These are phyloP conservation scores for Apocynum venetum DNA, from an alignment of 257 asterid genomes.

Conservation along the genomic window DNA sequence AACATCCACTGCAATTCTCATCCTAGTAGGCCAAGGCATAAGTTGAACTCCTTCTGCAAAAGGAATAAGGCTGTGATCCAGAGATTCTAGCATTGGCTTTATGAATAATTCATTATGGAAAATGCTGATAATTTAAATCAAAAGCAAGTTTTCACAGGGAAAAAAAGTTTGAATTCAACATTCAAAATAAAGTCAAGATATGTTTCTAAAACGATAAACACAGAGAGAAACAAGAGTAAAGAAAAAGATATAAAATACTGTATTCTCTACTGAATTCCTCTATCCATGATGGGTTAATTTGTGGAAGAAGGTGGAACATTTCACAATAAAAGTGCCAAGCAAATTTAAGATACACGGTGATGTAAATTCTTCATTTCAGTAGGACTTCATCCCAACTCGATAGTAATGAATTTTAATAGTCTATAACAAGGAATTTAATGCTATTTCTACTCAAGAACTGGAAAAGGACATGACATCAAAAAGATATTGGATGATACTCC, in stretches of 20 bases:
- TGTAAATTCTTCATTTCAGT: background rate
- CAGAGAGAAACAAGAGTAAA: background rate
- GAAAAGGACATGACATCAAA: background rate
- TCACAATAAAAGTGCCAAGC: background rate
- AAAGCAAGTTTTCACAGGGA: background rate
- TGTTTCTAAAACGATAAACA: background rate
- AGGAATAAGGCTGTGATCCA: background rate
- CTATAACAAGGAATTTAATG: background rate
- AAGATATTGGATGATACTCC: background rate
- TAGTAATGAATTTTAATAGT: background rate
- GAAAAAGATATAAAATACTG: background rate
- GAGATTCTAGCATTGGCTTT: background rate
- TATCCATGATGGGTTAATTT: background rate
- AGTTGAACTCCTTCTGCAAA: constrained; percentile 58
- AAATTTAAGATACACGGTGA: background rate
- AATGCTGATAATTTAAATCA: background rate
- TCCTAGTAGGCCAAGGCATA: constrained; percentile 55
- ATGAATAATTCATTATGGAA: background rate
- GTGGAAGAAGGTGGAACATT: background rate
- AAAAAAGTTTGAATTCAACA: background rate
- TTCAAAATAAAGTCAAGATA: background rate
- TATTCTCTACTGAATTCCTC: background rate
- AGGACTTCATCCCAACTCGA: background rate
- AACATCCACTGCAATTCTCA: constrained; percentile 51
- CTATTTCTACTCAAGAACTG: background rate